Percentiles rank a stretch among this genome's conserved stretches.
phyloP scores from a whole-genome alignment of 352 stramenopile genomes.

The Pythium aquatile region DNA sequence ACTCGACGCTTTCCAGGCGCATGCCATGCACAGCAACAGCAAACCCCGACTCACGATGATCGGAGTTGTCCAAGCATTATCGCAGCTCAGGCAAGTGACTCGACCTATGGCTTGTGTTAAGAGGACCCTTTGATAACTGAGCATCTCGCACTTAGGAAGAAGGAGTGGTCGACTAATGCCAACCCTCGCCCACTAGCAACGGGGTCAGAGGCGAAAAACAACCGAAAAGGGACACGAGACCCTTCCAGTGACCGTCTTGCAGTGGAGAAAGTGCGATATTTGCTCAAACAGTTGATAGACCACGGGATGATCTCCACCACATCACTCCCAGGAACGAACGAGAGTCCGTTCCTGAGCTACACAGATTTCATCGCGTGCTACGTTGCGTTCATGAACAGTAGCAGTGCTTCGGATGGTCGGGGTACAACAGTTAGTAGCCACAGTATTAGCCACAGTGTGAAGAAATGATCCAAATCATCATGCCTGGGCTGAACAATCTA shows the following conservation, averaged over 20 bases:
- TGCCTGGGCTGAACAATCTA: background rate
- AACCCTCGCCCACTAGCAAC: background rate
- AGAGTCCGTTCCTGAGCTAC: conserved; percentile 48
- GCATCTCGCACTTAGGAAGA: background rate
- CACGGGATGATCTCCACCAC: conserved; percentile 31
- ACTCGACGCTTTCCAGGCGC: conserved; percentile 51
- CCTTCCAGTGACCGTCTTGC: background rate
- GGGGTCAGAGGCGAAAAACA: background rate
- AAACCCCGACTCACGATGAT: conserved; percentile 43
- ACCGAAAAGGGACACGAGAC: background rate
- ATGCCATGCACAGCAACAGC: conserved; percentile 24
- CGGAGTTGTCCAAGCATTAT: conserved; percentile 44
- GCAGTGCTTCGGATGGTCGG: conserved; percentile 8
- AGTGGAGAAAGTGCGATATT: conserved; percentile 29
- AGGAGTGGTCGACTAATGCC: background rate
- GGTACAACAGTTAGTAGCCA: too few species aligned
- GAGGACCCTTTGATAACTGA: too few species aligned
- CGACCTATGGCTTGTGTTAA: too few species aligned
- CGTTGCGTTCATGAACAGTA: conserved; percentile 40
- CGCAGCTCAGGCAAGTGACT: conserved; percentile 37
- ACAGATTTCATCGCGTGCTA: conserved; percentile 68
- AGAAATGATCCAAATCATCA: background rate
- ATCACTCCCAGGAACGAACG: conserved; percentile 30
- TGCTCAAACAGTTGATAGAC: conserved; percentile 44
- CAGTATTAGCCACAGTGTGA: background rate